phyloP scores from a whole-genome alignment of 225 moss, liverwort and hornwort genomes.

The Polytrichum commune region DNA sequence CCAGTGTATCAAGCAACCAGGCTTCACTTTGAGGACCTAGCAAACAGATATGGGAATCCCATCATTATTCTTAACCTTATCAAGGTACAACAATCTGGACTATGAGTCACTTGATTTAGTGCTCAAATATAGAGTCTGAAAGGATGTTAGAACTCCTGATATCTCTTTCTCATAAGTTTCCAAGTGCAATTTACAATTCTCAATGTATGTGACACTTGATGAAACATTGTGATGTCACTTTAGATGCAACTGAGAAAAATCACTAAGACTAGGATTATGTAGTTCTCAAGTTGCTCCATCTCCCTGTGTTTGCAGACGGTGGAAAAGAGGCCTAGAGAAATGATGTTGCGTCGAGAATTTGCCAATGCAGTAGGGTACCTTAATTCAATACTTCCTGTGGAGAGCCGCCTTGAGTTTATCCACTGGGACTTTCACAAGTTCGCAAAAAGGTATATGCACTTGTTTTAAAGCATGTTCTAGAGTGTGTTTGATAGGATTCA shows the following conservation, averaged over 20 bases:
- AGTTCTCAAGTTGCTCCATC: neutral
- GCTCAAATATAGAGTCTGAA: no score
- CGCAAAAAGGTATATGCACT: slow-evolving; percentile 61
- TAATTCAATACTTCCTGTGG: slow-evolving; percentile 55
- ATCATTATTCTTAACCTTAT: slow-evolving; percentile 88
- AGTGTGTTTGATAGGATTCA: no score
- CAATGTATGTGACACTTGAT: neutral
- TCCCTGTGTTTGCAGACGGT: slow-evolving; percentile 52
- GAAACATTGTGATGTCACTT: no score
- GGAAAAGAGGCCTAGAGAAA: slow-evolving; percentile 94
- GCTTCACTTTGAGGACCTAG: slow-evolving; percentile 84
- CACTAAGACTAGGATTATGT: neutral
- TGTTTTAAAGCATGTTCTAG: neutral
- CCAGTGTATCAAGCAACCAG: slow-evolving; percentile 79
- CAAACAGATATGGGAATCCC: slow-evolving; percentile 88
- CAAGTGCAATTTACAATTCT: neutral
- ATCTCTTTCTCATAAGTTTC: neutral
- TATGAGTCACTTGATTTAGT: no score
- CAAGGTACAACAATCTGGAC: slow-evolving; percentile 43
- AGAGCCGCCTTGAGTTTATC: slow-evolving; percentile 66
- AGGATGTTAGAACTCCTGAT: neutral
- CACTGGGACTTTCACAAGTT: slow-evolving; percentile 98
- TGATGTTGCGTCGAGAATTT: slow-evolving; percentile 95
- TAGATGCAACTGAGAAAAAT: neutral
- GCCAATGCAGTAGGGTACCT: slow-evolving; percentile 77